Percentiles rank a stretch among this genome's conserved stretches.
Conservation (phyloP, 2,329 filamentous ascomycete species). For the Pestalotiopsis sp. region DNA sequence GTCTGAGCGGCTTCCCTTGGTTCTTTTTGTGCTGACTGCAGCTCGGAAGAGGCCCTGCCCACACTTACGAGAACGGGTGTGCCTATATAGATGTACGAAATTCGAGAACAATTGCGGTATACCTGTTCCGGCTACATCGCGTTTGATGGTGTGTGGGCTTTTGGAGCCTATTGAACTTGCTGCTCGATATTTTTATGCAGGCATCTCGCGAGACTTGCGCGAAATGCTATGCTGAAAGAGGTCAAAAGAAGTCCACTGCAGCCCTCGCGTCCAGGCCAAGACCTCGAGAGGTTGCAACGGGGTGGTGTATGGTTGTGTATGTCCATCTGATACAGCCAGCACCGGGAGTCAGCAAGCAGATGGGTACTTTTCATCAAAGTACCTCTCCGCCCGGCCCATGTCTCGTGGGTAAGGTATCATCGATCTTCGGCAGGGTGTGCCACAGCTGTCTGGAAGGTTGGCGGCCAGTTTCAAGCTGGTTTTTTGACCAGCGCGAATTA, state of each 20-base stretch:
- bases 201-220: not conserved
- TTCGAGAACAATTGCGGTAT: not conserved
- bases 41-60: not conserved
- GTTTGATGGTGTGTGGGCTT: not conserved
- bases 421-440: not conserved
- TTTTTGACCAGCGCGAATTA: not conserved
- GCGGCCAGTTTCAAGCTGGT: not conserved
- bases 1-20: not conserved
- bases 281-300: not conserved
- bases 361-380: not conserved
- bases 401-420: not conserved
- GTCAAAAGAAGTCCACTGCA: not conserved
- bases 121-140: not conserved
- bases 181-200: not conserved
- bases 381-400: not conserved
- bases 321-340: not conserved
- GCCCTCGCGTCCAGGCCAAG: not conserved
- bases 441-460: not conserved
- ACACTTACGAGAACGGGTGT: not conserved
- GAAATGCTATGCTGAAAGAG: not conserved
- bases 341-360: not conserved
- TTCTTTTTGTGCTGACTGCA: not conserved
- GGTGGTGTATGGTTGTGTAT: not conserved
- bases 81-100: slow-evolving; percentile 3
- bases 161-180: not conserved